Evolutionary conservation across 192 early-diverging fungal genomes (phyloP).

Genomic region (Mortierella hygrophila): DNA sequence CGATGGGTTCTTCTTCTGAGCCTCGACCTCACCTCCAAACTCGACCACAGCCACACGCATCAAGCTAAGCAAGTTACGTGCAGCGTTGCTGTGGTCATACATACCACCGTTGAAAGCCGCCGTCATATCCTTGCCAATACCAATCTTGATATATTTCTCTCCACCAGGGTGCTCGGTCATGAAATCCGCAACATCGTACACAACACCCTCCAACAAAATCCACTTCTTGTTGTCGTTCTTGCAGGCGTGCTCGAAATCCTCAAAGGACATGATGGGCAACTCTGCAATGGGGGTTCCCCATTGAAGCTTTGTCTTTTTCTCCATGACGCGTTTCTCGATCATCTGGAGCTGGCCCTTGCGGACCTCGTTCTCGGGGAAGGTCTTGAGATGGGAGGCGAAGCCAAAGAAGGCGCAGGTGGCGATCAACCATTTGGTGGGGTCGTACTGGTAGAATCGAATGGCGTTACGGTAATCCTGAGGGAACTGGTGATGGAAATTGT

Average conservation of each 20-base stretch:
- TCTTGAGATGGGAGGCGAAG: constrained; percentile 80
- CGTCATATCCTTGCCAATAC: constrained; percentile 89
- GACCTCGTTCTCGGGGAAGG: constrained; percentile 84
- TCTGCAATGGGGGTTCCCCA: constrained; percentile 80
- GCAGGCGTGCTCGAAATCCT: constrained; percentile 67
- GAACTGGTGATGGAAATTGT: constrained; percentile 92
- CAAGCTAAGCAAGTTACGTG: constrained; percentile 85
- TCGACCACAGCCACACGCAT: constrained; percentile 76
- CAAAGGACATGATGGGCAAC: constrained; percentile 75
- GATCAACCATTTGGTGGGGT: constrained; percentile 92
- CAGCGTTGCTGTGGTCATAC: constrained; percentile 93
- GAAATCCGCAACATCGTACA: constrained; percentile 88
- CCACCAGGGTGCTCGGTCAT: constrained; percentile 95
- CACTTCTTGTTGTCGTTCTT: constrained; percentile 77
- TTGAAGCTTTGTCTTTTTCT: constrained; percentile 69
- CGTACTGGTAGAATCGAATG: constrained; percentile 82
- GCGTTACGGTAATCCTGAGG: constrained; percentile 89
- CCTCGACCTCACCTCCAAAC: constrained; percentile 60
- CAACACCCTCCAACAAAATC: constrained; percentile 86
- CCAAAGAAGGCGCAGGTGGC: constrained; percentile 67
- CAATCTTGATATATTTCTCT: constrained; percentile 73
- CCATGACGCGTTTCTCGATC: constrained; percentile 85
- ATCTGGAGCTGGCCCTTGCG: constrained; percentile 83
- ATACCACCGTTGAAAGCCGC: constrained; percentile 91
- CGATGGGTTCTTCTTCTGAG: constrained; percentile 39